A percentile compares a stretch with the other conserved stretches of the same genome.
Evolutionary conservation across 257 asterid genomes (phyloP).

Genomic region (Thymus mandschuricus): DNA sequence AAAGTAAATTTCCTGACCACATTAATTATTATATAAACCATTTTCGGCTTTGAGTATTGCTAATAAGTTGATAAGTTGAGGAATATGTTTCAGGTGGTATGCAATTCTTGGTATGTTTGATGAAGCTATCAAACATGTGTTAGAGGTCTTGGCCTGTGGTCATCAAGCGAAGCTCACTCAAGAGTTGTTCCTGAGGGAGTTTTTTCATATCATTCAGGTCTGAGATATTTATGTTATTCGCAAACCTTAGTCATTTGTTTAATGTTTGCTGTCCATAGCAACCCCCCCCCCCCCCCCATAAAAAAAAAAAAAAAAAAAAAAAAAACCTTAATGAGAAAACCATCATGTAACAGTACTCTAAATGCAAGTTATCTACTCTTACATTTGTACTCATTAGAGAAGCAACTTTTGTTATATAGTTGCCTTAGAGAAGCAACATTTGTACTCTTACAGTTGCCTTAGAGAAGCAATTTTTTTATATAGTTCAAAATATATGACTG

Average conservation of each 20-base stretch:
- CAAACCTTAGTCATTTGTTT: conserved; percentile 13
- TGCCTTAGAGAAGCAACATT: conserved; percentile 1
- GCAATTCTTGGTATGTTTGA: conserved; percentile 87
- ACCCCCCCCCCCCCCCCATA: background rate
- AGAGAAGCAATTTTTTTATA: conserved; percentile 8
- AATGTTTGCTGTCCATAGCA: conserved; percentile 17
- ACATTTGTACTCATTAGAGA: conserved; percentile 7
- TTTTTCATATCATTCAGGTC: conserved; percentile 88
- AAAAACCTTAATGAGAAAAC: background rate
- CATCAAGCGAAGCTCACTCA: conserved; percentile 88
- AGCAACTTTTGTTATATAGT: background rate
- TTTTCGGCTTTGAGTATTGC: background rate
- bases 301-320: background rate
- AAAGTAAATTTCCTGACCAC: conserved; percentile 58
- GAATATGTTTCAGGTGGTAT: conserved; percentile 79
- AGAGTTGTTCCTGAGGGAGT: conserved; percentile 85
- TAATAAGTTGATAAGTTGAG: conserved; percentile 38
- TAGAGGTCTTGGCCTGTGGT: conserved; percentile 88
- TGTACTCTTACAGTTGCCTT: conserved; percentile 14
- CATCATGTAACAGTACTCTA: background rate
- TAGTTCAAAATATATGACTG: background rate
- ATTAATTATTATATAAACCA: conserved; percentile 2
- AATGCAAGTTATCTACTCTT: background rate
- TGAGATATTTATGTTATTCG: conserved; percentile 21
- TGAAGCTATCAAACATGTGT: conserved; percentile 80